These are phyloP conservation scores for Calocybe gangraenosa DNA, from an alignment of 768 basidiomycete species.

Conservation along the genomic window DNA sequence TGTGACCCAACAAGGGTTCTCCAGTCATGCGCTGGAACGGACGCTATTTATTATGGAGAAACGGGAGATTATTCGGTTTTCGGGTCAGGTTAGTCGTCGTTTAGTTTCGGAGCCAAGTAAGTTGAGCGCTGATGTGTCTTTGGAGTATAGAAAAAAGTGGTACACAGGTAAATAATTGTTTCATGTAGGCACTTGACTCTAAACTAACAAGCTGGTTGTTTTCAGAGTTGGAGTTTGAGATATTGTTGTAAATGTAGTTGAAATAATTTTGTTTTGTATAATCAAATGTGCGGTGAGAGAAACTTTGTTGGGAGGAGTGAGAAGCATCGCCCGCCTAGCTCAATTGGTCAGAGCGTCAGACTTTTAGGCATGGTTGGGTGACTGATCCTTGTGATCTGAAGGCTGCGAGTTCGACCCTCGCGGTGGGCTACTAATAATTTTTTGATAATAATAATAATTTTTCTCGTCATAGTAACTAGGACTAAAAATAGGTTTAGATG, in stretches of 20 bases:
- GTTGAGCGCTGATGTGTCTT: background rate
- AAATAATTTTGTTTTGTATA: too few relatives aligned
- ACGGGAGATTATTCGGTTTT: conserved; percentile 90
- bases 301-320: too few relatives aligned
- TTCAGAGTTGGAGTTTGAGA: conserved; percentile 20
- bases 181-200: background rate
- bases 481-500: too few relatives aligned
- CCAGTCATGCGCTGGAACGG: conserved; percentile 85
- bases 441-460: too few relatives aligned
- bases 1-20: conserved; percentile 88
- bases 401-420: conserved; percentile 86
- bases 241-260: background rate
- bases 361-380: conserved; percentile 31
- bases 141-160: conserved; percentile 37
- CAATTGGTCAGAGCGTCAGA: conserved; percentile 66
- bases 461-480: too few relatives aligned
- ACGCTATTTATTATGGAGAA: conserved; percentile 92
- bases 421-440: conserved; percentile 60
- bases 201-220: background rate
- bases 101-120: background rate
- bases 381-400: conserved; percentile 47
- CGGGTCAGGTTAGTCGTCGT: conserved; percentile 49
- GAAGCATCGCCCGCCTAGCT: conserved; percentile 47
- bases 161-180: conserved; percentile 32
- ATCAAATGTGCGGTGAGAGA: too few relatives aligned